Conservation (phyloP, 2,329 filamentous ascomycete species). For the Zelopaecilomyces penicillatus region DNA sequence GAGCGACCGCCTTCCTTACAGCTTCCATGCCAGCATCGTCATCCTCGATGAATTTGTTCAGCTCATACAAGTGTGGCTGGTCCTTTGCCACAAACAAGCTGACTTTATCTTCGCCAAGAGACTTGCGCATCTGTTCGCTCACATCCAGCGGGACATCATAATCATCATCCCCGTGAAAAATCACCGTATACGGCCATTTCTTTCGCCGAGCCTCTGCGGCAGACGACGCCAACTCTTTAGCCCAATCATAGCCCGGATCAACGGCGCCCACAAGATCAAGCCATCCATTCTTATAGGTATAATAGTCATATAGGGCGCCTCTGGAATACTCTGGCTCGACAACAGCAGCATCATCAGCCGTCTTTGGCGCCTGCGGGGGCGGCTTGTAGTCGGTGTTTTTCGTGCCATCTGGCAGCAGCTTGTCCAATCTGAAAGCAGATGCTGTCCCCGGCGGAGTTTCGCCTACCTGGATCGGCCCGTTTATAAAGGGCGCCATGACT, state of each 20-base stretch:
- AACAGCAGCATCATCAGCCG: neutral
- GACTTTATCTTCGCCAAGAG: constrained; percentile 18
- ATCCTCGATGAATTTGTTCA: constrained; percentile 22
- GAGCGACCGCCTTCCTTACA: constrained; percentile 16
- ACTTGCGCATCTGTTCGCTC: constrained; percentile 18
- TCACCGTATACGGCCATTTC: constrained; percentile 25
- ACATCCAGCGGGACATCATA: constrained; percentile 20
- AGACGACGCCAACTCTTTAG: constrained; percentile 3
- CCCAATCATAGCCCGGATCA: constrained; percentile 25
- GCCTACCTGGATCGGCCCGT: constrained; percentile 17
- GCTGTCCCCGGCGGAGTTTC: constrained; percentile 8
- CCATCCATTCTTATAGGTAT: constrained; percentile 23
- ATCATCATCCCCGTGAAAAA: constrained; percentile 25
- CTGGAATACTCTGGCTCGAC: constrained; percentile 4
- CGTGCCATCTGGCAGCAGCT: constrained; percentile 18
- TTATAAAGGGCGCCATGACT: constrained; percentile 16
- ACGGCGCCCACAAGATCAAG: constrained; percentile 17
- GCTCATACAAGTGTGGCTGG: constrained; percentile 21
- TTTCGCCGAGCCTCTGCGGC: constrained; percentile 8
- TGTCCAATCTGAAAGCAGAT: constrained; percentile 17
- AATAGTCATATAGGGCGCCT: constrained; percentile 25
- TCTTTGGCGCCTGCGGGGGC: neutral
- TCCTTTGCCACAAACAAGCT: constrained; percentile 18
- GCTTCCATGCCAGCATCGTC: constrained; percentile 17
- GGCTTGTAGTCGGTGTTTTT: constrained; percentile 16